A percentile compares a stretch with the other conserved stretches of the same genome.
phyloP scores from a whole-genome alignment of 2,329 filamentous ascomycete genomes.

The Sporothrix curviconia region DNA sequence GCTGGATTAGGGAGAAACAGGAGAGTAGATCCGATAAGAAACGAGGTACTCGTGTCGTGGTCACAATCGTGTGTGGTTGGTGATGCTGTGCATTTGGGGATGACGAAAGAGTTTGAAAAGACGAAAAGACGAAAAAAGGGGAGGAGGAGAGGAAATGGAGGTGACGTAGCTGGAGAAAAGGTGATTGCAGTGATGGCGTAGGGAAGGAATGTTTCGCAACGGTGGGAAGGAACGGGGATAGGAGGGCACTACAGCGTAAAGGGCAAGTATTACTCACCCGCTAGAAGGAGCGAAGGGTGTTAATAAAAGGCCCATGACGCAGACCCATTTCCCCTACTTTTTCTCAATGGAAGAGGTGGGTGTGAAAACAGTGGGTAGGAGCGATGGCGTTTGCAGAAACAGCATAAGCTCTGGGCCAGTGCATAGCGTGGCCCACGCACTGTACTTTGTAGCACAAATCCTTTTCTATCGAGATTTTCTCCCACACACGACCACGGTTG shows the following conservation, averaged over 20 bases:
- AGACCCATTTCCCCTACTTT: background rate
- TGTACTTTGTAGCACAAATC: too few species aligned
- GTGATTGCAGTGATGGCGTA: conserved; percentile 12
- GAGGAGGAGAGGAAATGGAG: background rate
- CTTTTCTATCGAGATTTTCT: too few species aligned
- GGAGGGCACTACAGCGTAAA: conserved; percentile 1
- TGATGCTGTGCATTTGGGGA: conserved; percentile 9
- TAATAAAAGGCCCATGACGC: conserved; percentile 10
- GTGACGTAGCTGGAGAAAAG: conserved; percentile 23
- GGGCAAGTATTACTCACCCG: background rate
- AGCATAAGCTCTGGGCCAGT: too few species aligned
- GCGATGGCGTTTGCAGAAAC: conserved; percentile 7
- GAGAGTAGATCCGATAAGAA: background rate
- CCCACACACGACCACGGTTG: too few species aligned
- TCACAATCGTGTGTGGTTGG: conserved; percentile 6
- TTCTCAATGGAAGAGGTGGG: background rate
- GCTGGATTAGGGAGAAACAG: background rate
- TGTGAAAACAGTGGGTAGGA: background rate
- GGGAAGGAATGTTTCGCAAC: conserved; percentile 11
- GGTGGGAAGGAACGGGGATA: conserved; percentile 9
- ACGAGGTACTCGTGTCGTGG: background rate
- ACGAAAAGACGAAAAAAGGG: conserved; percentile 12
- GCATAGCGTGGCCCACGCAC: too few species aligned
- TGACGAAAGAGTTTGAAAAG: conserved; percentile 13
- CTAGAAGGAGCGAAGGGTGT: background rate